Conservation (phyloP, 73 alveolate species). For the Uronychia binucleata region DNA sequence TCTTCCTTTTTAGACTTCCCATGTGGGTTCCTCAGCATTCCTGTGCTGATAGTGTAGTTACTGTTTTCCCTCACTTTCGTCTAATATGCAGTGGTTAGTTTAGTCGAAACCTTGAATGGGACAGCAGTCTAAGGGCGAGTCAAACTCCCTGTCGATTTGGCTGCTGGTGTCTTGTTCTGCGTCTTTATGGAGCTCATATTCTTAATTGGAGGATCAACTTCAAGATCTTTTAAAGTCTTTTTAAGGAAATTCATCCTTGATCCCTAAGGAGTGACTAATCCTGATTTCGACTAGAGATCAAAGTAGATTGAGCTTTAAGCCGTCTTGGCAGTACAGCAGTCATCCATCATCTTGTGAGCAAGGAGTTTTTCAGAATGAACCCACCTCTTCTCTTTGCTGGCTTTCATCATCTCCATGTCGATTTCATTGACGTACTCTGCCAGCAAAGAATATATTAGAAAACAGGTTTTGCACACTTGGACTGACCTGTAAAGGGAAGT, state of each 20-base stretch:
- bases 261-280: not conserved
- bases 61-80: not conserved
- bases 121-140: not conserved
- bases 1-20: not conserved
- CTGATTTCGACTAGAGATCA: not conserved
- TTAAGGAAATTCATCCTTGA: not conserved
- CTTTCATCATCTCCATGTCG: not conserved
- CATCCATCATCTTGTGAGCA: not conserved
- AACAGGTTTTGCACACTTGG: slow-evolving; percentile 39
- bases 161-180: not conserved
- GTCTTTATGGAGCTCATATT: not conserved
- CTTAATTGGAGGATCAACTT: not conserved
- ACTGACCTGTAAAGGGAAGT: slow-evolving; percentile 35
- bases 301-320: not conserved
- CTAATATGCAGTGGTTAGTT: not conserved
- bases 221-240: not conserved
- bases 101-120: not conserved
- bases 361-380: not conserved
- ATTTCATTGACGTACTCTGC: slow-evolving; percentile 37
- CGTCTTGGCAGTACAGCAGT: not conserved
- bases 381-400: not conserved
- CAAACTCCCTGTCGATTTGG: not conserved
- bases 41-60: not conserved
- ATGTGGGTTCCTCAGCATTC: not conserved
- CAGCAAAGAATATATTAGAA: slow-evolving; percentile 21